Base-by-base conservation (phyloP, 129 eudicot species). In the Centella asiatica region DNA sequence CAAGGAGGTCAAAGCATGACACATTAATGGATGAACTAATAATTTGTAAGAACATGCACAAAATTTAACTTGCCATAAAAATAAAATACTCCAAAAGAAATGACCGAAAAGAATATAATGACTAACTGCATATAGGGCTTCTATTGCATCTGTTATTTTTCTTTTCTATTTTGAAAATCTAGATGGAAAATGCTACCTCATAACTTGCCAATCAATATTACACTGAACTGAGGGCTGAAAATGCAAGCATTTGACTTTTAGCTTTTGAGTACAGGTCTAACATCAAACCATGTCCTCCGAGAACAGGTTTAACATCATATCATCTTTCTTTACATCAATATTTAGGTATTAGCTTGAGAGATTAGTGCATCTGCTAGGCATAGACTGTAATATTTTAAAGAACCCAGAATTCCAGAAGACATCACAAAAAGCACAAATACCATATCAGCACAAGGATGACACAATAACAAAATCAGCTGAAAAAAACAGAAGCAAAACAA, bases 1-100 rank as follows among this genome's bases (percentile, higher is more conserved):
- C 36, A 25, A 72, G 59, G n/a, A 78, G 49, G 70, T 17, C 64
- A 69, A 48, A 66, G 55, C 59, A 69, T 63, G 69, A 12, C 75
- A 72, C n/a, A 67, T 12, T 24, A 5, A 52, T 62, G 54, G 57
- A 44, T 25, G 23, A 34, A 57, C 29, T 14, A 24, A 55, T 22
- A 64, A 37, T 27, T 53, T 22, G 25, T 1, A 69, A 39, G 60
- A 66, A 57, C 18, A 48, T 58, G 49, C 27, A 60, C 18, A 10
- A 11, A 31, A 40, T 45, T 8, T 26, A 15, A 29, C 14, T 4
- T 2, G 14, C 7, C 11, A 19, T 6, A 14, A 56, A 49, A 26
- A 40, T 40, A 40, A 40, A 27, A 12, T 37, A 28, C 2, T 5
- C 23, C 19, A 3, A 25, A 63, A 51, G 19, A 57, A 39, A 27